Conservation (phyloP, 495 filamentous ascomycete species). For the Amorphotheca resinae region DNA sequence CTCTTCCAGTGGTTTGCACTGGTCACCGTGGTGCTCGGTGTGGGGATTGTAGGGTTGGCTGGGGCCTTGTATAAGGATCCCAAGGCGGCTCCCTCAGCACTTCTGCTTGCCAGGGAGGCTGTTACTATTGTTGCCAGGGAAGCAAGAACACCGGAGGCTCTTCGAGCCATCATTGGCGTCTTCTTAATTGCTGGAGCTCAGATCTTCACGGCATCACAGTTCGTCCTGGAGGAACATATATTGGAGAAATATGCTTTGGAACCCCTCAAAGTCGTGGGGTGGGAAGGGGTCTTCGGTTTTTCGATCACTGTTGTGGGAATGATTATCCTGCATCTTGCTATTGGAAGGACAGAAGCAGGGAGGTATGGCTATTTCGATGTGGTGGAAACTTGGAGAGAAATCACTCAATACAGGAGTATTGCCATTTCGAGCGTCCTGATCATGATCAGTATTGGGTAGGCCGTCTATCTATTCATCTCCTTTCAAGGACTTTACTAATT, state of each 20-base stretch:
- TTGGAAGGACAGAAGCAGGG: constrained; percentile 65
- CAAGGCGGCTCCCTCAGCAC: constrained; percentile 28
- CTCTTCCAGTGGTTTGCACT: constrained; percentile 84
- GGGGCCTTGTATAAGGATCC: constrained; percentile 64
- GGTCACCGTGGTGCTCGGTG: constrained; percentile 74
- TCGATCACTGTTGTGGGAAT: constrained; percentile 67
- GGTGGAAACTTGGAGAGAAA: constrained; percentile 67
- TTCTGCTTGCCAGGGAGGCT: constrained; percentile 10
- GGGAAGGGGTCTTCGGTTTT: constrained; percentile 93
- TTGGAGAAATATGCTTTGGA: constrained; percentile 82
- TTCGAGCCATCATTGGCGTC: constrained; percentile 68
- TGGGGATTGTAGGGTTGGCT: constrained; percentile 79
- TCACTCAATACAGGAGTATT: constrained; percentile 56
- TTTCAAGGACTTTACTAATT: constrained; percentile 1
- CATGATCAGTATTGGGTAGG: constrained; percentile 94
- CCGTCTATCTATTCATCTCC: constrained; percentile 9
- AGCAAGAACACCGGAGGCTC: constrained; percentile 42
- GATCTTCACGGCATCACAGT: constrained; percentile 93
- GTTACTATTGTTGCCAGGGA: constrained; percentile 12
- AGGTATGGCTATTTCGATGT: constrained; percentile 80
- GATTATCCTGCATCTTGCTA: constrained; percentile 60
- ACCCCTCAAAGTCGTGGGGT: constrained; percentile 83
- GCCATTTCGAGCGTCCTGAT: constrained; percentile 68
- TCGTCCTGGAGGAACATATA: constrained; percentile 91
- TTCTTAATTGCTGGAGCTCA: constrained; percentile 84